Evolutionary conservation across 163 green algal species (phyloP), one percentile per base, ranked within the genome.

Genomic region (Scenedesmus sp.): DNA sequence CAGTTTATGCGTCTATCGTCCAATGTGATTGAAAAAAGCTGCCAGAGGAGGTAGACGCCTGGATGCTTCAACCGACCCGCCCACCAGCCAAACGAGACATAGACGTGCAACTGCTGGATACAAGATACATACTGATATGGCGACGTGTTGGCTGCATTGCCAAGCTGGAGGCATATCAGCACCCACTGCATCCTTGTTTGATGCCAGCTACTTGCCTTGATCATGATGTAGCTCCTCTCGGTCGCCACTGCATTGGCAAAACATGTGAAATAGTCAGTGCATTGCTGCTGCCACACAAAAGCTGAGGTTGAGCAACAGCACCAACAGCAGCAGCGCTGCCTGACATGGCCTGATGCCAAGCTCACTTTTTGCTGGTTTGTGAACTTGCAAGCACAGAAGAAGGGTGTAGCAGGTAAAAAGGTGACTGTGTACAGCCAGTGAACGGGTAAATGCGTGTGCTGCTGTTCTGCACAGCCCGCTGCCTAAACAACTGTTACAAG

Each of bases 181-280:
- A 79, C 46, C 7, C 70, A 79, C 20, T 79, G 20, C 70, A 18
- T 15, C 70, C 66, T 76, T 16, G 66, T 46, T 46, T 46, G 34
- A 46, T 46, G 34, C 66, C 66, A 18, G 15, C 66, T n/a, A 59
- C 89, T 77, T 54, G 95, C 95, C 96, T 98, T 98, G 96, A 98
- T 97, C 97, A 99, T 99, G 90, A 99, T 97, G 95, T 97, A 98
- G 84, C 91, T 96, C 81, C 93, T 90, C 92, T 97, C 96, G 88
- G 88, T 90, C 66, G 94, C 92, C 94, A 95, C 94, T 86, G 81
- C 81, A 52, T 52, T 1, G 54, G 16, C 4, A 70, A 66, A 86
- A 46, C 15, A 34, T 23, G 18, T 2, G 18, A 86, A 66, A 16
- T 2, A 52, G 54, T 86, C 7, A 84, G 70, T 15, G 70, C 70